Evolutionary conservation across 176 grass and related monocot species (phyloP).

Genomic region (Carex cristatella): DNA sequence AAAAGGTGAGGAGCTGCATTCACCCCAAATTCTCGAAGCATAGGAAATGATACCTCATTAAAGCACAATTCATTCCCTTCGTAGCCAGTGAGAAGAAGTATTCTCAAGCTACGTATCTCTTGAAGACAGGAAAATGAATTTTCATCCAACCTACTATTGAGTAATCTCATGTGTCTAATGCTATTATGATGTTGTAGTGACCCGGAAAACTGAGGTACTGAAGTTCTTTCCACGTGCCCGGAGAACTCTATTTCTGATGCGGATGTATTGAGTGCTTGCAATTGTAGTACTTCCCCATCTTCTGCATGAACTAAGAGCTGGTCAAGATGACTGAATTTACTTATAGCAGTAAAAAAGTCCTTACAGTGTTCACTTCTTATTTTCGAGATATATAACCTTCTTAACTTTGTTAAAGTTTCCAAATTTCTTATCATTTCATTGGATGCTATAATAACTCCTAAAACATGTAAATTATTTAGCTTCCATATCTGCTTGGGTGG

Average conservation of each 20-base stretch:
- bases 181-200: background rate
- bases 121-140: background rate
- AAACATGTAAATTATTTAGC: background rate
- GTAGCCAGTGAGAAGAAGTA: background rate
- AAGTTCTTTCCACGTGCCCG: background rate
- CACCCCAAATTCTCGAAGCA: too few relatives aligned
- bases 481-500: background rate
- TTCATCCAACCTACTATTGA: background rate
- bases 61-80: background rate
- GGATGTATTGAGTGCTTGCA: background rate
- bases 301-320: rapidly evolving
- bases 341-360: background rate
- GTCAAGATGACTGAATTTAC: background rate
- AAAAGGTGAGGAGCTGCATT: background rate
- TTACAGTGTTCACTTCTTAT: background rate
- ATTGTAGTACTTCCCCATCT: background rate
- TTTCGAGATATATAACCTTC: background rate
- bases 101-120: background rate
- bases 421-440: background rate
- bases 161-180: background rate
- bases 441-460: background rate
- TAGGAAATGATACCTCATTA: background rate
- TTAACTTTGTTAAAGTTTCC: background rate
- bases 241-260: background rate
- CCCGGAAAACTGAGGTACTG: background rate